Base-by-base conservation (phyloP, 2,329 filamentous ascomycete species). In the Pseudogymnoascus sp. region DNA sequence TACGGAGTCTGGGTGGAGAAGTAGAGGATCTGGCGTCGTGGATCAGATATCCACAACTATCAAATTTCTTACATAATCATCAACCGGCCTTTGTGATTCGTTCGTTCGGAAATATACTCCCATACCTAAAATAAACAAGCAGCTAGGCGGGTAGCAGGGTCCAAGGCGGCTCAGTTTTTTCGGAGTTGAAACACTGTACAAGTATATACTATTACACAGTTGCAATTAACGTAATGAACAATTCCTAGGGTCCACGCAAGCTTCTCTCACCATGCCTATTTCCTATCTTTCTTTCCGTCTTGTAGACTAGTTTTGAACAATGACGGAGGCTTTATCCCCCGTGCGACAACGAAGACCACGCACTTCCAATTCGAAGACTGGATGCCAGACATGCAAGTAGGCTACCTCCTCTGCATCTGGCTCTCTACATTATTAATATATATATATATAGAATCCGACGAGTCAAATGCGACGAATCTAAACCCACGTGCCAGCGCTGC, bases 381-480 rank as follows among this genome's bases (percentile, higher is more conserved):
- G 68, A 11, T 71, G 69, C 61, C 61, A 64, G 12, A 70, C 69
- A 6, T 70, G 69, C 68, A 70, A 70, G 69, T 70, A 59, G 61
- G 67, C 31, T 14, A 41, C 28, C 19, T 26, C 26, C 24, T 12
- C 5, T 50, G 33, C n/a, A 24, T 64, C 14, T 50, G 7, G n/a
- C 37, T 12, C 4, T 40, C 7, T 31, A 6, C 12, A 53, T 22
- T 14, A n/a, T 26, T 37, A 59, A 61, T 10, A 24, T 50, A 22
- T 63, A 66, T 11, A 66, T 59, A 60, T 26, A 40, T 59, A 72
- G 71, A 59, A 69, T 71, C 19, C 50, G 71, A 38, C 65, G 70
- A 63, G 69, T 72, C 14, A 72, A 72, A 53, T 72, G 71, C 60
- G 71, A 69, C 38, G 71, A 72, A 62, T 67, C 69, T 19, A 70